Evolutionary conservation across 768 basidiomycete genomes (phyloP), one percentile per base, ranked within the genome.

Genomic region (Leucocoprinus leucothites): DNA sequence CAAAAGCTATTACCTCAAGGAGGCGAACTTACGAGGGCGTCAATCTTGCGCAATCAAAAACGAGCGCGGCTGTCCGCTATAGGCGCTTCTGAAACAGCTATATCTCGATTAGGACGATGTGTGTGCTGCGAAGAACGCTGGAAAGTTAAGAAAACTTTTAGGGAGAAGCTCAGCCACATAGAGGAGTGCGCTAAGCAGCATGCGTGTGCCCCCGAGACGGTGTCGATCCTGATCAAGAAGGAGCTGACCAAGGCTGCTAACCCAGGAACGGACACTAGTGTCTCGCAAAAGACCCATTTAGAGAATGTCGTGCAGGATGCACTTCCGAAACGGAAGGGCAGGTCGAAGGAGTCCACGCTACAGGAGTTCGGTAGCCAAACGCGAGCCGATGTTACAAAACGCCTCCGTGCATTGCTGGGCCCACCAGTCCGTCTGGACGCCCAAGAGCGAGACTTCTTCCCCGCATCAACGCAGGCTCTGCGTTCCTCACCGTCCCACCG

Each of bases 161-260:
- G 68, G 16, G 82, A 86, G 62, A 94, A 94, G 66, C 67, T 80
- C 64, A 60, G 74, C 2, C 91, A 94, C 64, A 80, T 94, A 38
- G 75, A 75, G 47, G 71, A 74, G 5, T 94, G 91, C 65, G 82
- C 86, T 11, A 84, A 78, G 68, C 91, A 85, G 66, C 72, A 74
- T 19, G 70, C 66, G 3, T 68, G 86, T 40, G 71, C 74, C 5
- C 69, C 80, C 26, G 82, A 82, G 4, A 89, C 87, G 1, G 59
- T 92, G 28, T 66, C 68, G 2, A 57, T 71, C 24, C 73, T 89
- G 22, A 65, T 91, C 4, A 70, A 71, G 24, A 75, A 79, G 58
- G 83, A 84, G 61, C 58, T 82, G 9, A 65, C 66, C 34, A 64
- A 63, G 16, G 54, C 45, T 38, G 46, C n/a, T 11, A 59, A 67